Percentiles rank a stretch among this genome's conserved stretches.
Conservation (phyloP, 176 grass and related monocot genomes). For the Zea luxurians region DNA sequence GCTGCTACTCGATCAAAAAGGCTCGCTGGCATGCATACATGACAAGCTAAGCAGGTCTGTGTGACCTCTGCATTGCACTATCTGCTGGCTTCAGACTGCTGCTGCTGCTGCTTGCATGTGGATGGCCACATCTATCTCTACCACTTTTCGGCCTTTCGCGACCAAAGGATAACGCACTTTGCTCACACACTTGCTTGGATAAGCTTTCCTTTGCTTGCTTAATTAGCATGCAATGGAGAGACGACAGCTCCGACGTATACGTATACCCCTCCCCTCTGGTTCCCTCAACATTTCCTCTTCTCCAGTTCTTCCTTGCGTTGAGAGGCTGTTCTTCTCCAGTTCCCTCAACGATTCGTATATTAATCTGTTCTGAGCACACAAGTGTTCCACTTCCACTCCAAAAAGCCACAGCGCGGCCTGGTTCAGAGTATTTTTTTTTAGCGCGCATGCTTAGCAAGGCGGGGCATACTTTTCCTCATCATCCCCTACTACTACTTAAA, state of each 20-base stretch:
- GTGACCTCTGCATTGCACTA: too few relatives aligned
- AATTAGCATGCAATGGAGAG: too few relatives aligned
- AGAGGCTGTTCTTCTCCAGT: background rate
- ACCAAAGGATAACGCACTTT: too few relatives aligned
- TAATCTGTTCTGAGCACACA: background rate
- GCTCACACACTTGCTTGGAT: slow-evolving; percentile 11
- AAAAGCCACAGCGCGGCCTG: slow-evolving; percentile 7
- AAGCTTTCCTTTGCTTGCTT: slow-evolving; percentile 33
- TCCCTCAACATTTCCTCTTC: background rate
- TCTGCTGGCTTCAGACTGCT: too few relatives aligned
- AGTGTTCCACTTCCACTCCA: background rate
- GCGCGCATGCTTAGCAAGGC: slow-evolving; percentile 26
- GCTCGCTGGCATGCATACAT: too few relatives aligned
- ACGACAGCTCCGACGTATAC: background rate
- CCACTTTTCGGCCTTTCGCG: too few relatives aligned
- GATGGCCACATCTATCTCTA: too few relatives aligned
- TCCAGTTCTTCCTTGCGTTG: background rate
- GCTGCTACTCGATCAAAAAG: too few relatives aligned
- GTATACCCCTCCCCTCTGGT: too few relatives aligned
- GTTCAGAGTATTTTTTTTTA: background rate
- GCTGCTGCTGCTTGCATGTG: too few relatives aligned
- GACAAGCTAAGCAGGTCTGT: too few relatives aligned
- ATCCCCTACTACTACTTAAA: slow-evolving; percentile 29
- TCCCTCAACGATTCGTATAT: background rate
- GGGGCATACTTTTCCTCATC: slow-evolving; percentile 22